phyloP scores from a whole-genome alignment of 2,329 filamentous ascomycete genomes.

The Fusarium nematophilum region DNA sequence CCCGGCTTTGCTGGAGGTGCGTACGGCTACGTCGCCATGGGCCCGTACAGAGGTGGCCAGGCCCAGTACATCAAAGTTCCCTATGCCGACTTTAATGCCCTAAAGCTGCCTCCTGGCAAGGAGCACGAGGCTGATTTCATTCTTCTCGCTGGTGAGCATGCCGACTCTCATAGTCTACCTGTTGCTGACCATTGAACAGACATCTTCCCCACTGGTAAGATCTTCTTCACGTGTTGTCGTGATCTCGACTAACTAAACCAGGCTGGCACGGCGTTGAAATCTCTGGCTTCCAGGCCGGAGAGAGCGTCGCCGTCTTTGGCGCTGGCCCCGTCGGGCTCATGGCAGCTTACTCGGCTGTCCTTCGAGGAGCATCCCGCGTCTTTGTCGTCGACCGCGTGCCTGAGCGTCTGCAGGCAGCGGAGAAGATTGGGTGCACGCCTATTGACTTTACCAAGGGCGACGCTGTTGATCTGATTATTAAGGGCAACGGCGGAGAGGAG shows the following conservation, averaged over 20 bases:
- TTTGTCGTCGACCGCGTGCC: slow-evolving; percentile 72
- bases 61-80: slow-evolving; percentile 74
- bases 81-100: slow-evolving; percentile 74
- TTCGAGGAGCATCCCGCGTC: slow-evolving; percentile 70
- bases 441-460: slow-evolving; percentile 71
- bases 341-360: slow-evolving; percentile 71
- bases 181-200: slow-evolving; percentile 31
- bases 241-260: neutral
- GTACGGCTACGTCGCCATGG: slow-evolving; percentile 69
- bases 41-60: slow-evolving; percentile 63
- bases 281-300: slow-evolving; percentile 69
- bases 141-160: slow-evolving; percentile 52
- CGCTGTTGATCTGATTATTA: slow-evolving; percentile 69
- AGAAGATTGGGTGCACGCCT: slow-evolving; percentile 70
- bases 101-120: slow-evolving; percentile 69
- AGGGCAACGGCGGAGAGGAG: slow-evolving; percentile 69
- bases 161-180: slow-evolving; percentile 51
- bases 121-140: slow-evolving; percentile 72
- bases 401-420: slow-evolving; percentile 67
- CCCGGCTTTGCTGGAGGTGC: slow-evolving; percentile 52
- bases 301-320: slow-evolving; percentile 73
- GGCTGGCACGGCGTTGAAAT: slow-evolving; percentile 69
- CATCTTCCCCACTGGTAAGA: slow-evolving; percentile 49
- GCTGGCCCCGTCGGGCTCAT: slow-evolving; percentile 74
- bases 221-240: neutral